Evolutionary conservation across 306 rosid species (phyloP).

Genomic region (Ormosia emarginata): DNA sequence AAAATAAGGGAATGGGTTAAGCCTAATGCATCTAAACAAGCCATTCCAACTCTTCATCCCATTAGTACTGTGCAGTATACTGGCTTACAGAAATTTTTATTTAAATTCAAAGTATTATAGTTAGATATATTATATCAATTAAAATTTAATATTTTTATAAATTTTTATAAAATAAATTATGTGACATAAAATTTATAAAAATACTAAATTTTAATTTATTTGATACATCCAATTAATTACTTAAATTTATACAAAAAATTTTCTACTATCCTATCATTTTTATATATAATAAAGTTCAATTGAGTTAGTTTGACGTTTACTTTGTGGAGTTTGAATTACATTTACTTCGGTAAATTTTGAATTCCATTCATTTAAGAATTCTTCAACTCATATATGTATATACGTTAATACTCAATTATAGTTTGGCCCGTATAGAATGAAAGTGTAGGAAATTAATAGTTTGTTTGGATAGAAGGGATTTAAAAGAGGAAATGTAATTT

Average conservation of each 20-base stretch:
- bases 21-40: background rate
- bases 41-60: background rate
- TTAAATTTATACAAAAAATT: no score
- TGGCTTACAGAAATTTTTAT: no score
- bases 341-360: background rate
- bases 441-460: no score
- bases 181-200: no score
- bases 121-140: no score
- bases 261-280: background rate
- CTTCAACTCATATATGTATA: background rate
- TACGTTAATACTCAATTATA: background rate
- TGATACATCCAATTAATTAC: no score
- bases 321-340: background rate
- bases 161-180: no score
- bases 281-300: background rate
- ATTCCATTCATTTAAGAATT: background rate
- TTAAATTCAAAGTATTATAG: no score
- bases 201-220: no score
- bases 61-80: no score
- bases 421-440: no score
- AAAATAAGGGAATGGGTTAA: conserved; percentile 5
- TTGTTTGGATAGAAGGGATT: background rate
- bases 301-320: background rate
- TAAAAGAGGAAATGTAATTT: background rate
- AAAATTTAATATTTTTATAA: no score